Conservation (phyloP, 2,329 filamentous ascomycete genomes). For the Talaromyces pinophilus region DNA sequence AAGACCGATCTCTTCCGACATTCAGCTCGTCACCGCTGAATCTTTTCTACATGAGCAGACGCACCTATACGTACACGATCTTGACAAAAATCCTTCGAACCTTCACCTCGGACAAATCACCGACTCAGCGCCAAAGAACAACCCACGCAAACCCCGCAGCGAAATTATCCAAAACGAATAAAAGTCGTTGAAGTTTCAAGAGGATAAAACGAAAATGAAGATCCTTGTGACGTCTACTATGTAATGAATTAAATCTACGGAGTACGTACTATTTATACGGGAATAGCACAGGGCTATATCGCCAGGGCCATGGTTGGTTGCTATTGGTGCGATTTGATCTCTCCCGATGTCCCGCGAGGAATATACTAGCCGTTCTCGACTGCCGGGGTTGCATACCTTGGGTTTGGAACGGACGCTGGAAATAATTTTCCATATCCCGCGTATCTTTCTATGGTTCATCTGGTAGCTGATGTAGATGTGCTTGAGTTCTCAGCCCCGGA, state of each 20-base stretch:
- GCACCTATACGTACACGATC: not conserved
- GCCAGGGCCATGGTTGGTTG: not conserved
- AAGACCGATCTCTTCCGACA: not conserved
- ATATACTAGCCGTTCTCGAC: conserved; percentile 4
- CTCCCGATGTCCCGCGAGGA: conserved; percentile 10
- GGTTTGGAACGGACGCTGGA: not conserved
- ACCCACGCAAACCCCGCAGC: not conserved
- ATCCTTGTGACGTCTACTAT: not conserved
- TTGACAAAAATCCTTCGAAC: not conserved
- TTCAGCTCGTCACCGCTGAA: not conserved
- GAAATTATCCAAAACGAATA: not conserved
- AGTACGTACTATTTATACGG: not conserved
- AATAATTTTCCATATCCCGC: conserved; percentile 9
- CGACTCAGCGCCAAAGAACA: not conserved
- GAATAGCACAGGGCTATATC: not conserved
- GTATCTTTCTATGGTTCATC: not conserved
- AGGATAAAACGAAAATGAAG: not conserved
- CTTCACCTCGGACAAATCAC: not conserved
- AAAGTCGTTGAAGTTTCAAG: not conserved
- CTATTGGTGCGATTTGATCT: conserved; percentile 14
- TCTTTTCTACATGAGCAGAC: not conserved
- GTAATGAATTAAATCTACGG: not conserved
- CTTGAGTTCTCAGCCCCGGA: not conserved
- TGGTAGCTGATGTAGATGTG: not conserved
- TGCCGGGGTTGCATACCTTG: not conserved